Base-by-base conservation (phyloP, 257 asterid species). In the Cynanchum wilfordii region DNA sequence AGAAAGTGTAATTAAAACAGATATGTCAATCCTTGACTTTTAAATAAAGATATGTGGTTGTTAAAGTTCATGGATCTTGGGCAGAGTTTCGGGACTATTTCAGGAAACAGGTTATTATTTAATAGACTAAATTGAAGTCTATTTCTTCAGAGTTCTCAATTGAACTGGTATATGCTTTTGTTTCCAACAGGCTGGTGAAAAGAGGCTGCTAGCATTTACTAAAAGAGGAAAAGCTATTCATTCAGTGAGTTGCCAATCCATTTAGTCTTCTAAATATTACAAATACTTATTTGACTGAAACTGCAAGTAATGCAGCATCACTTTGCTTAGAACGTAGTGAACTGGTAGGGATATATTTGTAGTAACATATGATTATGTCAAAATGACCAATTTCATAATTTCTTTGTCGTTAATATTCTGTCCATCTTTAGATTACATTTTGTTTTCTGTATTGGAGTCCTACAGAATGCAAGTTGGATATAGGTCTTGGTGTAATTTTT, bases 201-300 rank as follows among this genome's bases (percentile, higher is more conserved):
- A 90, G 82, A 89, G 98, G 88, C 80, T 95, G 72, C 86, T 95
- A 66, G 99, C 99, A 79, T 92, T 95, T 78, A 87, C 99, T 33
- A 90, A 90, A 87, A 86, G 89, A 77, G 99, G 97, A 74, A 86
- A 90, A 60, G 45, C 76, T 67, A 81, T 82, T 65, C 98, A 89
- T 87, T 90, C 99, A 12, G 98, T 88, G 83, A 86, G 96, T 82
- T 75, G 66, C 73, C 10, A 16, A 30, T 56, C 22, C 72, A 70
- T 76, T 52, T 73, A 19, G 33, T 10, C 27, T 70, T 60, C 44
- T 24, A 22, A 36, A 20, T 11, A n/a, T 15, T 0, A 40, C 13
- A 38, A 17, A 11, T 70, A 12, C 13, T 2, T 12, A 15, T 56
- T 7, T 22, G 57, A 44, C 57, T 11, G 22, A 27, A 44, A 67